phyloP scores from a whole-genome alignment of 164 flowering plant species.

The Houttuynia cordata region DNA sequence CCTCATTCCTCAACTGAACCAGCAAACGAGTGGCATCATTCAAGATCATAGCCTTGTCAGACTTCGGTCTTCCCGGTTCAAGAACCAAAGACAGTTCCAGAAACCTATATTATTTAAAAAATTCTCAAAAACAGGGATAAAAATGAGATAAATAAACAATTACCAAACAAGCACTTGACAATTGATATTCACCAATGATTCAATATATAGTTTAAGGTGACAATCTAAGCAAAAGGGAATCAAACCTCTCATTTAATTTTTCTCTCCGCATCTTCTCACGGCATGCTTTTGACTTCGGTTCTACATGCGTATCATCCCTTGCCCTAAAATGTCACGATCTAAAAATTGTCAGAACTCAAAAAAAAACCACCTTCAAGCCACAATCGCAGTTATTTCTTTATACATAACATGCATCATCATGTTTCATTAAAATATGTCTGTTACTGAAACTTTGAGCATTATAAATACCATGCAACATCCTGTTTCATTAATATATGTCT shows the following conservation, averaged over 20 bases:
- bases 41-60: slow-evolving; percentile 50
- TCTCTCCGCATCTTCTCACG: slow-evolving; percentile 48
- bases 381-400: too few species aligned
- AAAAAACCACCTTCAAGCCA: not conserved
- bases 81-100: slow-evolving; percentile 51
- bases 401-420: not conserved
- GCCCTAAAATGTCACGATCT: slow-evolving; percentile 13
- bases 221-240: not conserved
- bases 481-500: not conserved
- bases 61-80: slow-evolving; percentile 60
- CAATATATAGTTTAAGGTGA: not conserved
- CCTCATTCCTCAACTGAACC: slow-evolving; percentile 42
- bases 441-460: too few species aligned
- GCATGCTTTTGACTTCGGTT: slow-evolving; percentile 28
- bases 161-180: too few species aligned
- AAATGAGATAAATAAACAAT: not conserved
- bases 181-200: too few species aligned
- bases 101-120: slow-evolving; percentile 29
- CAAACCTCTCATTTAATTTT: slow-evolving; percentile 40
- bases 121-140: not conserved
- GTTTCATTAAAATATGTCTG: too few species aligned
- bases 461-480: too few species aligned
- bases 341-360: not conserved
- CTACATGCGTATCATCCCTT: slow-evolving; percentile 18
- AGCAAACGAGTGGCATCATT: slow-evolving; percentile 46